Percentiles rank a stretch among this genome's conserved stretches.
Evolutionary conservation across 176 grass and related monocot genomes (phyloP).

Genomic region (Eragrostis curvula): DNA sequence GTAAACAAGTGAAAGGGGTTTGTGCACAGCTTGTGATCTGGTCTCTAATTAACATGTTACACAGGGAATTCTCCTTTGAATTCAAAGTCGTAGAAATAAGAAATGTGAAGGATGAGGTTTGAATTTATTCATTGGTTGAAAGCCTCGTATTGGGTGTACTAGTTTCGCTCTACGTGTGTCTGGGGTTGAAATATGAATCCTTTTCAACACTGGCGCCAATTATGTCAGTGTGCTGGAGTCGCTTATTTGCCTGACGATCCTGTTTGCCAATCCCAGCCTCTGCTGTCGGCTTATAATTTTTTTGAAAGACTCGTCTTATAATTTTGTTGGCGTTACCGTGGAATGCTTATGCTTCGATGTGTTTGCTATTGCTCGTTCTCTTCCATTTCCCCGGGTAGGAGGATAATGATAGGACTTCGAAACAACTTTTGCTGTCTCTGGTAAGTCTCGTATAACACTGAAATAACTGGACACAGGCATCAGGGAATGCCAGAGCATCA

Average conservation of each 20-base stretch:
- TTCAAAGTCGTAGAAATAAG: slow-evolving; percentile 27
- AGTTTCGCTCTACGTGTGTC: background rate
- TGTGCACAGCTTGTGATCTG: slow-evolving; percentile 18
- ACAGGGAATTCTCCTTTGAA: slow-evolving; percentile 25
- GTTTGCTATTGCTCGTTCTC: background rate
- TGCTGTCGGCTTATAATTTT: too few relatives aligned
- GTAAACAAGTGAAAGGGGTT: slow-evolving; percentile 36
- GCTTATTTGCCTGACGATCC: background rate
- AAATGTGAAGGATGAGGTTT: slow-evolving; percentile 39
- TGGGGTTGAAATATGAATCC: background rate
- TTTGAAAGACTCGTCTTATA: too few relatives aligned
- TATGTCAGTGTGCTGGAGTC: background rate
- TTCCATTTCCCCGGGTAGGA: background rate
- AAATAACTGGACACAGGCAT: background rate
- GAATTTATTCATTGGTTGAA: slow-evolving; percentile 38
- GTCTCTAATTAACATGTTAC: slow-evolving; percentile 24
- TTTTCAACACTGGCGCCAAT: background rate
- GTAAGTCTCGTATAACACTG: background rate
- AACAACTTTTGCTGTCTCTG: too few relatives aligned
- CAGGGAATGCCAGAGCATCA: background rate
- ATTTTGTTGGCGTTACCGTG: background rate
- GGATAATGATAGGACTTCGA: too few relatives aligned
- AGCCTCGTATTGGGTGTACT: background rate
- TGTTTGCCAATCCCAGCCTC: background rate
- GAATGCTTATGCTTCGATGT: background rate